phyloP scores from a whole-genome alignment of 2,329 filamentous ascomycete genomes.

The Hypoxylon sp. region DNA sequence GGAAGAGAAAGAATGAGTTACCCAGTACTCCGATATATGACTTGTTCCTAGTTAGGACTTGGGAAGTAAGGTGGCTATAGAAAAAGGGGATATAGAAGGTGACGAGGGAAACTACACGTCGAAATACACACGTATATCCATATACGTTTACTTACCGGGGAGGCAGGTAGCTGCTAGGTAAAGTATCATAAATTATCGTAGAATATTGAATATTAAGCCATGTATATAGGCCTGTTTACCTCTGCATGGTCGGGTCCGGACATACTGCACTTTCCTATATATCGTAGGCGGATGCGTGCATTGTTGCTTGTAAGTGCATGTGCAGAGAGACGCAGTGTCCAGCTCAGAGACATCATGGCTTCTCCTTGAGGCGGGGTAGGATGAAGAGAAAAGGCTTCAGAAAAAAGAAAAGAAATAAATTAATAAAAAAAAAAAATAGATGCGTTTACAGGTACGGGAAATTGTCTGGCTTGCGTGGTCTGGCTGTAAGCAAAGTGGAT shows the following conservation, averaged over 20 bases:
- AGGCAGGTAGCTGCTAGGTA: no score
- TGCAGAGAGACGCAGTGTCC: not conserved
- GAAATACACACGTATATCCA: not conserved
- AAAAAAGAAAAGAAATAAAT: not conserved
- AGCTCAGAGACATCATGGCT: slow-evolving; percentile 2
- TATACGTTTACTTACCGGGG: not conserved
- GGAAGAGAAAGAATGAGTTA: not conserved
- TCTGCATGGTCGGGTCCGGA: not conserved
- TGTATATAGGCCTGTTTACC: not conserved
- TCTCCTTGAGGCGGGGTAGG: slow-evolving; percentile 15
- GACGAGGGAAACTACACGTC: not conserved
- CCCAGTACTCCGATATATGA: not conserved
- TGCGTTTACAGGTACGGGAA: not conserved
- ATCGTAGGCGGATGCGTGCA: not conserved
- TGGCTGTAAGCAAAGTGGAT: slow-evolving; percentile 24
- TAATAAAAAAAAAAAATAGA: slow-evolving; percentile 1
- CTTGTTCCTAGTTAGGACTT: not conserved
- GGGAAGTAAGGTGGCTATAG: not conserved
- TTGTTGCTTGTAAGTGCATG: not conserved
- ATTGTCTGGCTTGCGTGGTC: slow-evolving; percentile 19
- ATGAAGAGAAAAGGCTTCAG: slow-evolving; percentile 6
- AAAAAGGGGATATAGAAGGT: slow-evolving; percentile 1
- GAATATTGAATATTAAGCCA: no score
- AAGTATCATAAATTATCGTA: no score
- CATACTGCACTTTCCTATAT: not conserved